Evolutionary conservation across 371 early-diverging fungal genomes (phyloP).

Genomic region (Basidiobolus meristosporus): DNA sequence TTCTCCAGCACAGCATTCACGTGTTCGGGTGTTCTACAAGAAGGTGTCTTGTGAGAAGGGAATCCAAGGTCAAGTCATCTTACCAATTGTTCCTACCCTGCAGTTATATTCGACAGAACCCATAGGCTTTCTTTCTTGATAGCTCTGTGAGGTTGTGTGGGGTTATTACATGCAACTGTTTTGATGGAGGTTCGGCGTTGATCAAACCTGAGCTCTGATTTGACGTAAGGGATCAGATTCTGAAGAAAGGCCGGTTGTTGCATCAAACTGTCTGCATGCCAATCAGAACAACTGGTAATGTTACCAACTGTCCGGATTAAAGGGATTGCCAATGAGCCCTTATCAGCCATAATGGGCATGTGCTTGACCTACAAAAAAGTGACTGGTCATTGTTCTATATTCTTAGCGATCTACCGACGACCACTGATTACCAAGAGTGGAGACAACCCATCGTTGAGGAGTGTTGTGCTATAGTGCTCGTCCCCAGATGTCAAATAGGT

Average conservation of each 20-base stretch:
- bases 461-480: constrained; percentile 18
- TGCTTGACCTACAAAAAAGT: constrained; percentile 11
- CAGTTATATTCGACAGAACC: constrained; percentile 52
- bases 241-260: constrained; percentile 20
- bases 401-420: neutral
- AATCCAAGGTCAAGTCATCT: neutral
- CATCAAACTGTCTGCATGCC: constrained; percentile 24
- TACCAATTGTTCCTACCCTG: constrained; percentile 23
- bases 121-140: constrained; percentile 55
- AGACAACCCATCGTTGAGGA: constrained; percentile 20
- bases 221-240: neutral
- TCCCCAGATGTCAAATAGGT: constrained; percentile 44
- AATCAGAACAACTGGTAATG: constrained; percentile 35
- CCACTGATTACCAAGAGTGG: constrained; percentile 13
- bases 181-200: neutral
- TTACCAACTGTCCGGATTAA: constrained; percentile 46
- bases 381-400: neutral
- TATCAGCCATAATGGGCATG: constrained; percentile 8
- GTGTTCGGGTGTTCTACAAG: constrained; percentile 8
- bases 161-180: constrained; percentile 1
- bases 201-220: neutral
- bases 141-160: constrained; percentile 14
- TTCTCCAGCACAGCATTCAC: constrained; percentile 24
- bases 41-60: neutral
- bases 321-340: constrained; percentile 26